phyloP scores from a whole-genome alignment of 2,329 filamentous ascomycete genomes.

The Cladosporium sp. region DNA sequence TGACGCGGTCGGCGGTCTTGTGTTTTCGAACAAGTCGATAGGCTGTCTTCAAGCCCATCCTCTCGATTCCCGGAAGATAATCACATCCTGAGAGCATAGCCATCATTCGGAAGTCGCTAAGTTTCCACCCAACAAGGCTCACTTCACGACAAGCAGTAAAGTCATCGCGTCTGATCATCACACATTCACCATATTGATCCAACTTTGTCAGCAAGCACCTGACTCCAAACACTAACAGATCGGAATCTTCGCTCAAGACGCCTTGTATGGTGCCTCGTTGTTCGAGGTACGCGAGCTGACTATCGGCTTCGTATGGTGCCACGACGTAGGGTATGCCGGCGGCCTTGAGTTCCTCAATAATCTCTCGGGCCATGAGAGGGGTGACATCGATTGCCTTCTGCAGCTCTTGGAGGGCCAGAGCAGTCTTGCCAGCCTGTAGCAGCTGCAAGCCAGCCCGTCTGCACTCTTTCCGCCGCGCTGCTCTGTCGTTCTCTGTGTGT shows the following conservation, averaged over 20 bases:
- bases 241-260: constrained; percentile 94
- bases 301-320: constrained; percentile 94
- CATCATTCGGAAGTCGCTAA: constrained; percentile 88
- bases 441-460: constrained; percentile 73
- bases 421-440: constrained; percentile 72
- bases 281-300: constrained; percentile 94
- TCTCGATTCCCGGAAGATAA: constrained; percentile 80
- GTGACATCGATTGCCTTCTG: constrained; percentile 96
- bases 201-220: constrained; percentile 88
- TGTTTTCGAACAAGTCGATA: constrained; percentile 86
- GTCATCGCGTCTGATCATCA: constrained; percentile 84
- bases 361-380: constrained; percentile 84
- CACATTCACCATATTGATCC: constrained; percentile 86
- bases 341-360: constrained; percentile 89
- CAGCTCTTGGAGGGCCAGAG: constrained; percentile 78
- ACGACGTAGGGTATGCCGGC: constrained; percentile 80
- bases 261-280: constrained; percentile 76
- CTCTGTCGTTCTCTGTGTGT: constrained; percentile 73
- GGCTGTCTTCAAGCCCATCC: constrained; percentile 88
- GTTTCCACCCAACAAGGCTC: constrained; percentile 86
- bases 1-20: constrained; percentile 76
- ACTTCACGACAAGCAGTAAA: constrained; percentile 87
- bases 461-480: constrained; percentile 71
- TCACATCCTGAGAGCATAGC: constrained; percentile 95
- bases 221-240: constrained; percentile 90